Evolutionary conservation across 768 basidiomycete species (phyloP).

Genomic region (Chalciporus sphaerocephalus): DNA sequence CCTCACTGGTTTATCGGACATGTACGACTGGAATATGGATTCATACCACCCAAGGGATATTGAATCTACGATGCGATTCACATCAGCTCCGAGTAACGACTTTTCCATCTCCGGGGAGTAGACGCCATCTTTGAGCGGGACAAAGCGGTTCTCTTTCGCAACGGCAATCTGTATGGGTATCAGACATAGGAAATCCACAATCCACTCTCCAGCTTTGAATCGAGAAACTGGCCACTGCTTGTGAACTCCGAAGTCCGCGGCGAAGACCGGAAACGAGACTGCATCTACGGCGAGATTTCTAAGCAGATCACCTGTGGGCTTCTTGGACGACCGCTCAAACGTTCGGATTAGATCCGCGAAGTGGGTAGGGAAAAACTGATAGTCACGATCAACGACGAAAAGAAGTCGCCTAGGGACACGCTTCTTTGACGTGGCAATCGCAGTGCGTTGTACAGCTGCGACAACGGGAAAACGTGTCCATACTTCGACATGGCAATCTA

Average conservation of each 20-base stretch:
- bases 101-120: slow-evolving; percentile 47
- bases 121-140: slow-evolving; percentile 57
- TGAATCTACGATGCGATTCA: slow-evolving; percentile 51
- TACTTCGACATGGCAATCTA: slow-evolving; percentile 53
- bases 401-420: slow-evolving; percentile 34
- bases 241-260: slow-evolving; percentile 1
- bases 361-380: slow-evolving; percentile 35
- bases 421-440: slow-evolving; percentile 35
- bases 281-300: slow-evolving; percentile 34
- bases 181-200: slow-evolving; percentile 57
- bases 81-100: slow-evolving; percentile 54
- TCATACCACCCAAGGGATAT: slow-evolving; percentile 65
- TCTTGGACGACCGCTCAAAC: slow-evolving; percentile 49
- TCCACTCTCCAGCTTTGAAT: slow-evolving; percentile 54
- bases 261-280: slow-evolving; percentile 25
- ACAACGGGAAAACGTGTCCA: slow-evolving; percentile 60
- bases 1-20: slow-evolving; percentile 56
- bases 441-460: slow-evolving; percentile 43
- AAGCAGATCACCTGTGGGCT: slow-evolving; percentile 46
- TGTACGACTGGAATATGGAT: slow-evolving; percentile 57
- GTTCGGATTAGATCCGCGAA: slow-evolving; percentile 41
- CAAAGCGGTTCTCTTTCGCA: slow-evolving; percentile 54
- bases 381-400: slow-evolving; percentile 40
- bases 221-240: slow-evolving; percentile 31
- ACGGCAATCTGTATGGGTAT: slow-evolving; percentile 64